These are phyloP conservation scores for Peterozyma toletana DNA, from an alignment of 805 yeast species.

Conservation along the genomic window DNA sequence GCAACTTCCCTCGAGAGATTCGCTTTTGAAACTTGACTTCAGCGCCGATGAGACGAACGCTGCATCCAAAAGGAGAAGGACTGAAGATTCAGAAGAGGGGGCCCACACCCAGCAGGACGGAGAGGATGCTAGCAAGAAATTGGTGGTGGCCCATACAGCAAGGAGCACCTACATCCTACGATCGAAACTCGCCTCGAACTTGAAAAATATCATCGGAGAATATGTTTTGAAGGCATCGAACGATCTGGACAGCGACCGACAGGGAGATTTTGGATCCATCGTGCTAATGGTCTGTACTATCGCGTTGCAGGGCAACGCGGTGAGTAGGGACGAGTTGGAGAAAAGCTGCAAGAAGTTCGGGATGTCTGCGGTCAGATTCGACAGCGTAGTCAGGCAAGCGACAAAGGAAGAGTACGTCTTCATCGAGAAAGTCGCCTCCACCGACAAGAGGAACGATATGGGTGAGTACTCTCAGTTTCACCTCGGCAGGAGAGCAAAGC, in stretches of 20 bases:
- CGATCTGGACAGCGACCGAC: conserved; percentile 18
- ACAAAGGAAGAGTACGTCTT: conserved; percentile 4
- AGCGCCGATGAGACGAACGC: not conserved
- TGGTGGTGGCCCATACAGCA: conserved; percentile 1
- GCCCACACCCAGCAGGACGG: not conserved
- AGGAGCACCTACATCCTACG: conserved; percentile 19
- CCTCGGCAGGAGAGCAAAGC: conserved; percentile 20
- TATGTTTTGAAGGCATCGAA: conserved; percentile 10
- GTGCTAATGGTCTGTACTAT: conserved; percentile 18
- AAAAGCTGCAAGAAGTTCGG: conserved; percentile 18
- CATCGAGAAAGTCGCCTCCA: not conserved
- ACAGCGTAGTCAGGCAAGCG: conserved; percentile 1
- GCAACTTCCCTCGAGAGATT: conserved; percentile 13
- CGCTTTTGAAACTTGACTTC: too few relatives aligned
- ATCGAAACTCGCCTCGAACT: conserved; percentile 12
- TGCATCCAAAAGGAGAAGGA: not conserved
- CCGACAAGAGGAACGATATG: conserved; percentile 3
- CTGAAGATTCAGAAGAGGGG: not conserved
- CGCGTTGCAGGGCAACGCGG: conserved; percentile 18
- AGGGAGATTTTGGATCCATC: conserved; percentile 17
- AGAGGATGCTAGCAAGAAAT: not conserved
- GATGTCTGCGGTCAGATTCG: conserved; percentile 4
- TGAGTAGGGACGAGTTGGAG: conserved; percentile 21
- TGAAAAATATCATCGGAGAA: conserved; percentile 16
- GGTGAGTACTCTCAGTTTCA: conserved; percentile 12